phyloP scores from a whole-genome alignment of 805 yeast genomes.

The Tetrapisispora nanseiensis region DNA sequence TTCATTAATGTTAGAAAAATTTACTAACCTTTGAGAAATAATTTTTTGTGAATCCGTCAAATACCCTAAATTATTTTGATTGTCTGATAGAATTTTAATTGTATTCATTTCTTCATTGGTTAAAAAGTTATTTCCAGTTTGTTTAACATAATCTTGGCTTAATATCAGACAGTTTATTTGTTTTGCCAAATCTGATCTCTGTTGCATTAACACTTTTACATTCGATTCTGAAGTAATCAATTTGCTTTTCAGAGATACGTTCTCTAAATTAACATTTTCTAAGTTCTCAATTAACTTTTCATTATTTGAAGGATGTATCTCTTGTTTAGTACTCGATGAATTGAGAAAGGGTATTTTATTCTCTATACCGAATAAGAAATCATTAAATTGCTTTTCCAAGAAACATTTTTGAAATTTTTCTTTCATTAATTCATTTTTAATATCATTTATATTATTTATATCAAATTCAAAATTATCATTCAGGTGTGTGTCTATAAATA shows the following conservation, averaged over 20 bases:
- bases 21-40: constrained; percentile 62
- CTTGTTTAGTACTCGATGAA: background rate
- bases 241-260: background rate
- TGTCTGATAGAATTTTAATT: constrained; percentile 39
- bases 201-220: constrained; percentile 37
- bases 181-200: constrained; percentile 61
- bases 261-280: background rate
- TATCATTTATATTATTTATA: background rate
- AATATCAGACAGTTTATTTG: constrained; percentile 57
- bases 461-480: background rate
- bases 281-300: background rate
- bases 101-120: constrained; percentile 46
- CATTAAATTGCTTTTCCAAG: constrained; percentile 1
- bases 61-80: constrained; percentile 13
- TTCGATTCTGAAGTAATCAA: constrained; percentile 26
- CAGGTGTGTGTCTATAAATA: background rate
- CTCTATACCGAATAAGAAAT: background rate
- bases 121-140: constrained; percentile 39
- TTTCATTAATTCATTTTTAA: constrained; percentile 1
- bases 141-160: constrained; percentile 38
- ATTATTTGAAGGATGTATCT: background rate
- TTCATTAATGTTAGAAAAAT: constrained; percentile 57
- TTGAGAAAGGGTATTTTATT: constrained; percentile 1
- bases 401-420: background rate
- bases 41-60: constrained; percentile 41